These are phyloP conservation scores for Mycena galopus DNA, from an alignment of 768 basidiomycete genomes.

Conservation along the genomic window DNA sequence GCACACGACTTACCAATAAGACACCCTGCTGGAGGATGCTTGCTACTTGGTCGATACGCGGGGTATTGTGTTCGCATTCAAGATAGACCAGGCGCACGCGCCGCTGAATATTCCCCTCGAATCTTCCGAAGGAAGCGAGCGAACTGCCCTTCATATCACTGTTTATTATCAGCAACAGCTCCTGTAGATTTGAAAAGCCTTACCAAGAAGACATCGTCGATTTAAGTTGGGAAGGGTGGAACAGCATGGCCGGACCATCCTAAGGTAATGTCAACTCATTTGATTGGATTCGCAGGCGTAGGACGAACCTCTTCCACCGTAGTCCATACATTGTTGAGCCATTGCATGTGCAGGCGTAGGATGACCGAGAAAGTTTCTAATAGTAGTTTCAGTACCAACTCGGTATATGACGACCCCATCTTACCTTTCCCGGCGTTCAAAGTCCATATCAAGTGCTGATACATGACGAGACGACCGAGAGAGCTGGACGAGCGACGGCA, in stretches of 20 bases:
- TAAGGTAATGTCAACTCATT: slow-evolving; percentile 17
- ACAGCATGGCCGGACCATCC: slow-evolving; percentile 56
- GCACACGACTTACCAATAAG: slow-evolving; percentile 51
- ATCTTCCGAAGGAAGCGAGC: slow-evolving; percentile 53
- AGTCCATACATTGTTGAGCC: slow-evolving; percentile 68
- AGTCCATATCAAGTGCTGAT: slow-evolving; percentile 72
- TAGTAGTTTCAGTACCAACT: neutral
- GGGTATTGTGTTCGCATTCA: slow-evolving; percentile 51
- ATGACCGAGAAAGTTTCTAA: slow-evolving; percentile 51
- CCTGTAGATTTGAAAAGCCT: slow-evolving; percentile 15
- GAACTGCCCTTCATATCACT: slow-evolving; percentile 60
- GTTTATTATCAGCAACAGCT: neutral
- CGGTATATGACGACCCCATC: slow-evolving; percentile 24
- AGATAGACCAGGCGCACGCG: slow-evolving; percentile 54
- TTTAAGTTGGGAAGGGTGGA: slow-evolving; percentile 58
- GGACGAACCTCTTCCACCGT: slow-evolving; percentile 41
- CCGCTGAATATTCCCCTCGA: slow-evolving; percentile 53
- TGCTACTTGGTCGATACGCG: slow-evolving; percentile 59
- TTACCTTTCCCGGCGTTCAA: slow-evolving; percentile 56
- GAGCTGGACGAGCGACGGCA: slow-evolving; percentile 49
- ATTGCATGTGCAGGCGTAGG: slow-evolving; percentile 56
- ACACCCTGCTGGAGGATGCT: slow-evolving; percentile 57
- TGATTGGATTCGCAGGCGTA: neutral
- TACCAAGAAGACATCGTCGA: slow-evolving; percentile 57
- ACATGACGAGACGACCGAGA: slow-evolving; percentile 61